phyloP scores from a whole-genome alignment of 495 filamentous ascomycete species.

The Neurospora pannonica region DNA sequence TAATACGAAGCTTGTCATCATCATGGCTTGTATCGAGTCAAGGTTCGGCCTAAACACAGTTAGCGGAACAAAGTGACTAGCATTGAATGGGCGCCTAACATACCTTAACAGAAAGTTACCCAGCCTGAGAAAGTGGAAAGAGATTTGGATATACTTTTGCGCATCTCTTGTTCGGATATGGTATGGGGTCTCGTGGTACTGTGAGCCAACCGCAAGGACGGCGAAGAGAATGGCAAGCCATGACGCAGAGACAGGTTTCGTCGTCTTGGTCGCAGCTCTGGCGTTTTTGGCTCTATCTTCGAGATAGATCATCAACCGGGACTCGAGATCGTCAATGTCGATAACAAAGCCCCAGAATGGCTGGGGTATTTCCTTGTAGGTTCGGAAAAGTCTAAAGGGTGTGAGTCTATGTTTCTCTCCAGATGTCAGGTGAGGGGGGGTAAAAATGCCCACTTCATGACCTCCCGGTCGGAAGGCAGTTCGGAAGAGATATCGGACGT shows the following conservation, averaged over 20 bases:
- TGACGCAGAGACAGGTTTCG: conserved; percentile 49
- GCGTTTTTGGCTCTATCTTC: conserved; percentile 51
- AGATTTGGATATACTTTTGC: conserved; percentile 47
- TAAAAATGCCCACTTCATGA: conserved; percentile 38
- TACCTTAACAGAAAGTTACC: conserved; percentile 44
- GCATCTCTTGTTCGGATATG: conserved; percentile 41
- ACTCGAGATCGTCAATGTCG: conserved; percentile 57
- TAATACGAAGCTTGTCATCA: conserved; percentile 45
- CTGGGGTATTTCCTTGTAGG: conserved; percentile 67
- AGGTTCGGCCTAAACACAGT: conserved; percentile 36
- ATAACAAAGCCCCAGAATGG: conserved; percentile 73
- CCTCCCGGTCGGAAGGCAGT: conserved; percentile 53
- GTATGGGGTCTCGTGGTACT: conserved; percentile 62
- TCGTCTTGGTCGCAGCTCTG: conserved; percentile 36
- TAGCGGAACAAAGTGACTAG: background rate
- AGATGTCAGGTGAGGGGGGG: background rate
- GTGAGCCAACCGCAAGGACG: conserved; percentile 70
- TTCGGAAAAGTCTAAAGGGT: conserved; percentile 50
- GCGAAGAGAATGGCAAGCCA: conserved; percentile 72
- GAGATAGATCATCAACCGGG: conserved; percentile 55
- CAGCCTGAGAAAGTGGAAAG: conserved; percentile 45
- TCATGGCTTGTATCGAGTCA: conserved; percentile 47
- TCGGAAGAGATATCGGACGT: conserved; percentile 60
- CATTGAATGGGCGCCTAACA: background rate
- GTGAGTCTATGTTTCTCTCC: conserved; percentile 2